Evolutionary conservation across 257 asterid species (phyloP), one percentile per base, ranked within the genome.

Genomic region (Petunia secreta): DNA sequence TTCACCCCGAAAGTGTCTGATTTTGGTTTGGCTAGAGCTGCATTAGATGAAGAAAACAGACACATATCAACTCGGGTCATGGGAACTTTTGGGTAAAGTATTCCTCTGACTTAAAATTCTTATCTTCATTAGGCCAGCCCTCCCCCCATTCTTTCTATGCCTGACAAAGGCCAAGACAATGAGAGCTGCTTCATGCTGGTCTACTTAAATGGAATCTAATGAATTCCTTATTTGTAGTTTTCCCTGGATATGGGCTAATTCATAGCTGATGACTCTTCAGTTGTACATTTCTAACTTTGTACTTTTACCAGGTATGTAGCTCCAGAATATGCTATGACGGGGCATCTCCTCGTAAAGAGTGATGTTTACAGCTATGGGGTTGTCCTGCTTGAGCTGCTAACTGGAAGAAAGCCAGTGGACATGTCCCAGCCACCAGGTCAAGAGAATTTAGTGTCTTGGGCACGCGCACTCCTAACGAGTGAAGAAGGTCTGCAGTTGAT

Each of bases 321-420:
- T 83, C 98, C 98, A 13, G 98, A 94, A 87, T 94, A 92, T 55
- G 97, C 98, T 78, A 92, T 94, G 98, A 94, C 98, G 0, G 97
- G 98, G 39, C 98, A 94, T 88, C 97, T 94, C 62, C 94, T 94
- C 3, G 97, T 94, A 50, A 92, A 94, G 83, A 94, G 98, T 39
- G 97, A 94, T 44, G 97, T 92, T 15, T 96, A 94, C 91, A 96
- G 99, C 90, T 96, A 94, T 10, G 99, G 99, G 0, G 99, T 96
- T n/a, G 99, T 96, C 86, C 98, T 94, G 44, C 98, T 96, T 1
- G 99, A 96, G 85, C 98, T 96, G 86, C 87, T 94, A 37, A 94
- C 97, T 0, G 95, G 97, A 59, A 90, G 88, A 69, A 94, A 92
- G 81, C 98, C 98, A 1, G 97, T 94, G 6, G 97, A 94, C 89